Conservation (phyloP, 495 filamentous ascomycete species). For the Annulohypoxylon bovei region DNA sequence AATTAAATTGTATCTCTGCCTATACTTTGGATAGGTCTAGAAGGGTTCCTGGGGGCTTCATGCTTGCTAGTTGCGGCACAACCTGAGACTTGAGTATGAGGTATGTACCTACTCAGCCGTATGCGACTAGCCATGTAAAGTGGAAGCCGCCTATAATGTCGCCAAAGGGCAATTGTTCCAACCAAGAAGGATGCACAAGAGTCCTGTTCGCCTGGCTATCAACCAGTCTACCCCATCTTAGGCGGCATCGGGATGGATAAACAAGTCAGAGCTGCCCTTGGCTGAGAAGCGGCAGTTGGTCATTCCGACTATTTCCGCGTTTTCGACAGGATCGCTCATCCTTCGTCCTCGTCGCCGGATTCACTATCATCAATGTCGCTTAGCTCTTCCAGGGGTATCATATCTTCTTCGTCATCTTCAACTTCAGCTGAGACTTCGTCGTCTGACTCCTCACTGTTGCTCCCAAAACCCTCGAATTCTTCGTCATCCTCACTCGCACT, state of each 20-base stretch:
- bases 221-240: neutral
- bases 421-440: slow-evolving; percentile 45
- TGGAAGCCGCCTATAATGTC: neutral
- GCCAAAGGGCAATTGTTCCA: neutral
- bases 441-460: slow-evolving; percentile 51
- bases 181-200: neutral
- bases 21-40: neutral
- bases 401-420: slow-evolving; percentile 59
- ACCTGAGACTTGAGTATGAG: neutral
- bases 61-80: neutral
- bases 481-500: slow-evolving; percentile 43
- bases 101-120: neutral
- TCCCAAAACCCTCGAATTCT: slow-evolving; percentile 65
- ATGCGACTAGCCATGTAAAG: neutral
- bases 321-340: slow-evolving; percentile 27
- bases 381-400: slow-evolving; percentile 63
- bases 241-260: neutral
- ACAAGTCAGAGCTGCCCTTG: neutral
- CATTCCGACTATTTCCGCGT: slow-evolving; percentile 4
- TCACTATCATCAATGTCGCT: slow-evolving; percentile 60
- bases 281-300: neutral
- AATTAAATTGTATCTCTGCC: neutral
- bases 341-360: slow-evolving; percentile 46
- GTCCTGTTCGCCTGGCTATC: neutral
- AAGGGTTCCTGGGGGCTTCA: neutral